Evolutionary conservation across 495 filamentous ascomycete species (phyloP), one percentile per base, ranked within the genome.

Genomic region (Parachaetomium inaequale): DNA sequence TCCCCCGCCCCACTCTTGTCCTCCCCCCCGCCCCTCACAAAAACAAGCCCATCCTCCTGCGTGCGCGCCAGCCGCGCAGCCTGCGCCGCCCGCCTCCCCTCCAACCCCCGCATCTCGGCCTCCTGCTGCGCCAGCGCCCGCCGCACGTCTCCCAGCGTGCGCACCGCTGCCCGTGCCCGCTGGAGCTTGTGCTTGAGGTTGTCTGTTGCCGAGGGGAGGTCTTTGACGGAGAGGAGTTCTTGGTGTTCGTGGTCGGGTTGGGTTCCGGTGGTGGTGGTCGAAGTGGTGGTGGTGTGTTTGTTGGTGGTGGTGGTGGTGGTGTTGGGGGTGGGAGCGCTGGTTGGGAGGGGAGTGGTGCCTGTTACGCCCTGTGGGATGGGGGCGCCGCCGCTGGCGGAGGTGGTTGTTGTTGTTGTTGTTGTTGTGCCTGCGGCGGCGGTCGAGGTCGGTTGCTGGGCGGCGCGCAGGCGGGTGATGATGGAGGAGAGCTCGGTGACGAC

Each of bases 401-500:
- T 29, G 53, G 66, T 14, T 66, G 52, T 4, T 38, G 68, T 59
- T 12, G 63, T 66, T 15, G 66, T 58, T 51, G 66, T 42, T 2
- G 63, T 63, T n/a, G 63, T 26, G 46, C 60, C 50, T 31, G 47
- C 50, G n/a, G n/a, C n/a, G n/a, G n/a, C n/a, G 49, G 49, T n/a
- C 2, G 49, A 32, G 49, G 49, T 11, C 15, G 49, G 29, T 19
- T 31, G 26, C 49, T 3, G 49, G 50, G 70, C 58, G 62, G 79
- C 74, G 59, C 89, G 83, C 36, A 96, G 84, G 43, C 87, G 89
- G 59, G 85, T 78, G 49, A 97, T 83, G 66, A 96, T 84, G 12
- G 85, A 81, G 71, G 90, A 85, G 51, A 97, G 82, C 52, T 91
- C 83, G 55, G 94, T 92, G 52, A 97, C 81, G 63, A 91, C 85